phyloP scores from a whole-genome alignment of 805 yeast genomes.

The Wickerhamiella parazyma region DNA sequence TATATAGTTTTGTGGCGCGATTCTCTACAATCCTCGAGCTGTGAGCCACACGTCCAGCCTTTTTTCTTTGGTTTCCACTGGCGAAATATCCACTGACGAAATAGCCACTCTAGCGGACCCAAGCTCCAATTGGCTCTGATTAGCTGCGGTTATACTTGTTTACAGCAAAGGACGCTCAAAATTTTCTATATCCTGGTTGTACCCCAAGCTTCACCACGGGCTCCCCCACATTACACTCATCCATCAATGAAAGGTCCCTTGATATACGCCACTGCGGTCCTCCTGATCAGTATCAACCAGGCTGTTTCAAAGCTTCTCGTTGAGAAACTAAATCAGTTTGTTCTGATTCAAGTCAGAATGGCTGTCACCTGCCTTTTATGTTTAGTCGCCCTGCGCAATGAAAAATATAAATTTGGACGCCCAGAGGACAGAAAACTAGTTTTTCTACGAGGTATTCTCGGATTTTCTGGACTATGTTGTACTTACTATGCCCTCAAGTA shows the following conservation, averaged over 20 bases:
- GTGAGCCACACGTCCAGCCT: no score
- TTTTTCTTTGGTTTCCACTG: no score
- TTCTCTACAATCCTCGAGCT: no score
- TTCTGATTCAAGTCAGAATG: slow-evolving; percentile 65
- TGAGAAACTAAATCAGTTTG: slow-evolving; percentile 11
- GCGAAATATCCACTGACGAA: no score
- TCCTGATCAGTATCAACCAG: slow-evolving; percentile 17
- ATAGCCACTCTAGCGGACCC: no score
- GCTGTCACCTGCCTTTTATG: slow-evolving; percentile 51
- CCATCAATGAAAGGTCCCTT: background rate
- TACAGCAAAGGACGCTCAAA: no score
- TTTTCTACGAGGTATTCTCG: slow-evolving; percentile 51
- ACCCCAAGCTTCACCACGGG: no score
- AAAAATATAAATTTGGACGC: slow-evolving; percentile 52
- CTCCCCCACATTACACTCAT: no score
- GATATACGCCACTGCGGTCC: slow-evolving; percentile 10
- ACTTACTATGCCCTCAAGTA: slow-evolving; percentile 63
- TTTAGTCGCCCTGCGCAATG: slow-evolving; percentile 39
- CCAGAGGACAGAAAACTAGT: slow-evolving; percentile 39
- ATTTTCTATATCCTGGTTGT: no score
- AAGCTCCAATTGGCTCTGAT: no score
- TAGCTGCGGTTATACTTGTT: no score
- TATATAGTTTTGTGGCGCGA: no score
- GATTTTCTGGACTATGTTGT: slow-evolving; percentile 71
- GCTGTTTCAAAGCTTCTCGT: slow-evolving; percentile 17